phyloP scores from a whole-genome alignment of 2,329 filamentous ascomycete species.

The Penicillium carneum region DNA sequence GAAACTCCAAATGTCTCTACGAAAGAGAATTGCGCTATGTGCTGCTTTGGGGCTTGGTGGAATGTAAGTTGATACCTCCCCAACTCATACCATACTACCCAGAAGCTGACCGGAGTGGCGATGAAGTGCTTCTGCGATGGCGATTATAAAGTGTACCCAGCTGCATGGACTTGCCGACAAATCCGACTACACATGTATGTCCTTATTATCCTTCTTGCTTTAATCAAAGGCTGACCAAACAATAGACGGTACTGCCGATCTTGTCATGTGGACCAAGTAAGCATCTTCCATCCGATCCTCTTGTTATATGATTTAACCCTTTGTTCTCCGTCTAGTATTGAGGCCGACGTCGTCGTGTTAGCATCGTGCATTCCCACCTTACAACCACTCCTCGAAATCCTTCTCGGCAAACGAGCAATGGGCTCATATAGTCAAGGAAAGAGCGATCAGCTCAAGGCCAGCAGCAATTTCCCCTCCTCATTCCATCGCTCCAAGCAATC shows the following conservation, averaged over 20 bases:
- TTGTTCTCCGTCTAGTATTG: conserved; percentile 31
- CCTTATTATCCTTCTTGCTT: neutral
- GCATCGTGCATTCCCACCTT: conserved; percentile 47
- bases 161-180: conserved; percentile 38
- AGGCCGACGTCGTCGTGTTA: conserved; percentile 44
- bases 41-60: conserved; percentile 40
- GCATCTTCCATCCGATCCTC: neutral
- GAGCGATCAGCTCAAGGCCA: conserved; percentile 21
- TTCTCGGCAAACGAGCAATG: conserved; percentile 28
- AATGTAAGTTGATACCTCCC: conserved; percentile 33
- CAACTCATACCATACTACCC: neutral
- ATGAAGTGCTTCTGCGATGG: conserved; percentile 42
- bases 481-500: conserved; percentile 23
- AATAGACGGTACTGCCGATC: conserved; percentile 48
- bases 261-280: conserved; percentile 58
- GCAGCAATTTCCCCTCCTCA: conserved; percentile 16
- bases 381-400: conserved; percentile 42
- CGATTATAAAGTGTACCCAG: conserved; percentile 46
- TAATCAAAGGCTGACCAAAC: conserved; percentile 6
- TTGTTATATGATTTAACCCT: neutral
- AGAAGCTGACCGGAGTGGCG: neutral
- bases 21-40: conserved; percentile 23
- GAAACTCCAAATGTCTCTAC: conserved; percentile 21
- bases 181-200: conserved; percentile 44
- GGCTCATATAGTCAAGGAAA: conserved; percentile 27